phyloP scores from a whole-genome alignment of 345 rosid genomes.

The Moricandia moricandioides region DNA sequence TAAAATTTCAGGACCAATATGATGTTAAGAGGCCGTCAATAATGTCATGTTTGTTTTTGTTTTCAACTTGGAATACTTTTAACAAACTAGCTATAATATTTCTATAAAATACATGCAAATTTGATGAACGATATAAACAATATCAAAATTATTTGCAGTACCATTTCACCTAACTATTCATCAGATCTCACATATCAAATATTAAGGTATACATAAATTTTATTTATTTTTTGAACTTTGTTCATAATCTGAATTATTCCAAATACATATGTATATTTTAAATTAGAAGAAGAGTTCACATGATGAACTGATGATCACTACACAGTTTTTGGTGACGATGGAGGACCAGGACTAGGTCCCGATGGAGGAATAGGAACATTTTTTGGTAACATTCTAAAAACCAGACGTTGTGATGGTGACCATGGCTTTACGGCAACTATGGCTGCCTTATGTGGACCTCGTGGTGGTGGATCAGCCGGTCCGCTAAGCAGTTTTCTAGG shows the following conservation, averaged over 20 bases:
- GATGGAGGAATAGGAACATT: slow-evolving; percentile 13
- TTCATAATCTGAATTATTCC: background rate
- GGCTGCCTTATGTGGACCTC: background rate
- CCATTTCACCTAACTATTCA: background rate
- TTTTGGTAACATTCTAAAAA: slow-evolving; percentile 18
- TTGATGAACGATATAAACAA: background rate
- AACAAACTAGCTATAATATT: background rate
- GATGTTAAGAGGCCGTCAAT: background rate
- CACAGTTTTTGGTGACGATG: background rate
- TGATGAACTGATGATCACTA: background rate
- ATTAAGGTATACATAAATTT: background rate
- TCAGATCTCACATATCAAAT: background rate
- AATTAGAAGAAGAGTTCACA: background rate
- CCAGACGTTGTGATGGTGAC: background rate
- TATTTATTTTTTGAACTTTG: background rate
- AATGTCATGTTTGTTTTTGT: background rate
- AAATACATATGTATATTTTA: background rate
- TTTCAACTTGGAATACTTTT: background rate
- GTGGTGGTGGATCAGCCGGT: background rate
- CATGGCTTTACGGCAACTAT: background rate
- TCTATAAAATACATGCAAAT: background rate
- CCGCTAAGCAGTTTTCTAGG: background rate
- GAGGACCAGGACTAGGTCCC: slow-evolving; percentile 15
- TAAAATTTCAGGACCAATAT: background rate
- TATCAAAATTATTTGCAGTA: background rate